Percentiles rank a stretch among this genome's conserved stretches.
Conservation (phyloP, 2,329 filamentous ascomycete genomes). For the Botryotinia globosa region DNA sequence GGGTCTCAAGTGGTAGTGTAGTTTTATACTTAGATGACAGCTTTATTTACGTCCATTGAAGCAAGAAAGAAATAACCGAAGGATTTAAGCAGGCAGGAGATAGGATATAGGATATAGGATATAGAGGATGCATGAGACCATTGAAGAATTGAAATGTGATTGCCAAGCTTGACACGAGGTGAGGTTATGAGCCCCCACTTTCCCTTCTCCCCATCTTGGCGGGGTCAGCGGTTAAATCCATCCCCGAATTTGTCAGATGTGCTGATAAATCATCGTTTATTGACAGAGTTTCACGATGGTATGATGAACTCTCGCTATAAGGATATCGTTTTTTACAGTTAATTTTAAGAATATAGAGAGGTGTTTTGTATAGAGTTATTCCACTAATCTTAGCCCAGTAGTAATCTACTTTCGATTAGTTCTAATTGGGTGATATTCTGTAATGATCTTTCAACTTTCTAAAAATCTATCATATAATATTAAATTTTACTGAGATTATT, state of each 20-base stretch:
- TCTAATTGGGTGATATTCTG: too few species aligned
- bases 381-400: too few species aligned
- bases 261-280: background rate
- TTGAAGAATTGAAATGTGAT: background rate
- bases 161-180: background rate
- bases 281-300: background rate
- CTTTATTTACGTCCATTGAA: background rate
- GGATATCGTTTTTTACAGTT: too few species aligned
- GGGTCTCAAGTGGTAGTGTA: background rate
- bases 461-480: too few species aligned
- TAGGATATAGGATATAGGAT: background rate
- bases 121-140: background rate
- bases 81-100: background rate
- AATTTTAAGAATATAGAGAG: too few species aligned
- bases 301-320: too few species aligned
- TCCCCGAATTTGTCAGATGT: background rate
- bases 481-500: too few species aligned
- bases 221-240: background rate
- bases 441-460: too few species aligned
- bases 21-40: background rate
- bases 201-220: background rate
- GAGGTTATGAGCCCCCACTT: background rate
- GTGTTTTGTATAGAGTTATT: too few species aligned
- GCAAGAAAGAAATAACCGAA: rapidly evolving
- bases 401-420: too few species aligned